A percentile compares a stretch with the other conserved stretches of the same genome.
These are phyloP conservation scores for Auricularia heimuer DNA, from an alignment of 768 basidiomycete species.

Conservation along the genomic window DNA sequence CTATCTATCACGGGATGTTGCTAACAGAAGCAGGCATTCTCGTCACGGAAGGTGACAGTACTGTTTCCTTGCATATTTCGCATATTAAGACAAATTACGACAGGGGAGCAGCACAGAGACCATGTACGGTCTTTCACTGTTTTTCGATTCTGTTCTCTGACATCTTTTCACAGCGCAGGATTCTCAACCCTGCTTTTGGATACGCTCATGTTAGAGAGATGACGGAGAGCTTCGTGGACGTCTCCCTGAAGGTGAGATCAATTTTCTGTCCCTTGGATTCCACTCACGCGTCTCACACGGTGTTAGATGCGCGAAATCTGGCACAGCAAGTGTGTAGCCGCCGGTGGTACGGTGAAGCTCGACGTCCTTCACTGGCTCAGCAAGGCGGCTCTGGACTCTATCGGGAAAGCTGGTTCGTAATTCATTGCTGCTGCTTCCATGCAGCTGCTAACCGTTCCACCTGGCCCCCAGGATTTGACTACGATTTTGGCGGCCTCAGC, in stretches of 20 bases:
- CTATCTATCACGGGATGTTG: neutral
- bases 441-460: neutral
- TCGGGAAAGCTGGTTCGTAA: slow-evolving; percentile 24
- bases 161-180: neutral
- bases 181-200: slow-evolving; percentile 57
- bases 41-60: slow-evolving; percentile 15
- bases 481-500: slow-evolving; percentile 24
- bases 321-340: slow-evolving; percentile 6
- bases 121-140: neutral
- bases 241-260: neutral
- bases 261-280: neutral
- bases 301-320: slow-evolving; percentile 18
- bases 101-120: neutral
- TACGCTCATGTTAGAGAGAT: slow-evolving; percentile 46
- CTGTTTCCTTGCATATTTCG: too few relatives aligned
- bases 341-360: slow-evolving; percentile 12
- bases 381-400: slow-evolving; percentile 16
- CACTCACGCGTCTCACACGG: slow-evolving; percentile 7
- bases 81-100: neutral
- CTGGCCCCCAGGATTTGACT: slow-evolving; percentile 21
- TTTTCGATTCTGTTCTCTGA: neutral
- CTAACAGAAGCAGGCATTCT: neutral
- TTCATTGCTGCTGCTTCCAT: slow-evolving; percentile 23
- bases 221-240: slow-evolving; percentile 42
- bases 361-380: slow-evolving; percentile 26